These are phyloP conservation scores for Arachnomyces sp. DNA, from an alignment of 2,329 filamentous ascomycete genomes.

Conservation along the genomic window DNA sequence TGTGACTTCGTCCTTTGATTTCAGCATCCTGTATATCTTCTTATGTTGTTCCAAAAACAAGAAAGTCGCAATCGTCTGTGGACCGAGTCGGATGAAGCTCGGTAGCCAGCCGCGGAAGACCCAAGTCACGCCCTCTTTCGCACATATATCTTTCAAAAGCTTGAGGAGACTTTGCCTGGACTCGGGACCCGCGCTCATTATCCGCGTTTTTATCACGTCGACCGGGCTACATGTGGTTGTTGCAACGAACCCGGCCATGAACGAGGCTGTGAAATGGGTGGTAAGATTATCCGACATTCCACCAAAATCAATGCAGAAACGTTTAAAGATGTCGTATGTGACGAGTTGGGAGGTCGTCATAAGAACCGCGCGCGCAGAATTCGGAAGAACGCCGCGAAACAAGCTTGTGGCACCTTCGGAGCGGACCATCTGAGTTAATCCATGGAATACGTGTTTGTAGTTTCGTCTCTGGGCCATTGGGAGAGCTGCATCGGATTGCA, in stretches of 20 bases:
- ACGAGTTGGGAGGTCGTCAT: slow-evolving; percentile 60
- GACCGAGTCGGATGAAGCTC: slow-evolving; percentile 58
- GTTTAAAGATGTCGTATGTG: slow-evolving; percentile 59
- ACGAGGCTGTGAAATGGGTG: slow-evolving; percentile 56
- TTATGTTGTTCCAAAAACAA: slow-evolving; percentile 62
- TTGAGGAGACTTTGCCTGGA: slow-evolving; percentile 37
- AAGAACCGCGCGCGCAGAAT: slow-evolving; percentile 54
- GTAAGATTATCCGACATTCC: slow-evolving; percentile 48
- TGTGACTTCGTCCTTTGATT: slow-evolving; percentile 22
- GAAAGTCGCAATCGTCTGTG: slow-evolving; percentile 60
- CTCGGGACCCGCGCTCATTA: slow-evolving; percentile 51
- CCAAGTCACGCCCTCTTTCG: slow-evolving; percentile 54
- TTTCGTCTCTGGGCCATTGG: slow-evolving; percentile 67
- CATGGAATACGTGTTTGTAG: slow-evolving; percentile 83
- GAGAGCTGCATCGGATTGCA: slow-evolving; percentile 87
- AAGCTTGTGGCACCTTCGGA: slow-evolving; percentile 70
- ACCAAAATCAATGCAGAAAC: slow-evolving; percentile 44
- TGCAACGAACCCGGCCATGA: slow-evolving; percentile 58
- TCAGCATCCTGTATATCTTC: slow-evolving; percentile 49
- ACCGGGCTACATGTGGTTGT: slow-evolving; percentile 61
- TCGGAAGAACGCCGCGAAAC: slow-evolving; percentile 68
- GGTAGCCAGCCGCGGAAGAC: slow-evolving; percentile 62
- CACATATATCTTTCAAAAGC: slow-evolving; percentile 47
- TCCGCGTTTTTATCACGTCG: slow-evolving; percentile 59
- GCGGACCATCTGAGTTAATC: slow-evolving; percentile 75